Evolutionary conservation across 805 yeast species (phyloP).

Genomic region (Metschnikowia orientalis): DNA sequence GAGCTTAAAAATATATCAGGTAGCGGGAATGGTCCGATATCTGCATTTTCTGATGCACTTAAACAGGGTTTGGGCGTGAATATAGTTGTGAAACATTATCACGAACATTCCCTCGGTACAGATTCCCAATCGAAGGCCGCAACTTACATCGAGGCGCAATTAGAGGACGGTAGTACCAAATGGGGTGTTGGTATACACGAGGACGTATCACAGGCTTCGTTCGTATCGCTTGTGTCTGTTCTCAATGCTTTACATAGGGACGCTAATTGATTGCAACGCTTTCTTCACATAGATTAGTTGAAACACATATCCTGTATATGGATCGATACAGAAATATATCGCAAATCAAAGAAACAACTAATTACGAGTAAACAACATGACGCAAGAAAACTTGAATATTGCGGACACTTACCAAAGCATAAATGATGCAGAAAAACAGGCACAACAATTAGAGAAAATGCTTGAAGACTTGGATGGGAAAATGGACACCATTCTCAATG

Average conservation of each 20-base stretch:
- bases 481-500: slow-evolving; percentile 53
- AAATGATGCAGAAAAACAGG: slow-evolving; percentile 61
- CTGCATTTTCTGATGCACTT: slow-evolving; percentile 54
- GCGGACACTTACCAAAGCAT: slow-evolving; percentile 58
- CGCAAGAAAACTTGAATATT: slow-evolving; percentile 35
- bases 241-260: slow-evolving; percentile 44
- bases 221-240: slow-evolving; percentile 62
- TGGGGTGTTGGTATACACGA: slow-evolving; percentile 96
- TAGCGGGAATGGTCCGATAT: slow-evolving; percentile 77
- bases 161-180: slow-evolving; percentile 21
- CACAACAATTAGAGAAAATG: slow-evolving; percentile 60
- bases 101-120: slow-evolving; percentile 75
- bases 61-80: slow-evolving; percentile 39
- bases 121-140: slow-evolving; percentile 73
- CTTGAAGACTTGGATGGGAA: slow-evolving; percentile 61
- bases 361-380: slow-evolving; percentile 21
- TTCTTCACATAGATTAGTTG: too few relatives aligned
- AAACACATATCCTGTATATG: too few relatives aligned
- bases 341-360: too few relatives aligned
- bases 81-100: slow-evolving; percentile 63
- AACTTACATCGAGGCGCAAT: slow-evolving; percentile 49
- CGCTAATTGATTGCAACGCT: too few relatives aligned
- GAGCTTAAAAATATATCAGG: slow-evolving; percentile 42
- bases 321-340: too few relatives aligned
- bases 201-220: slow-evolving; percentile 84